A percentile compares a stretch with the other conserved stretches of the same genome.
Conservation (phyloP, 768 basidiomycete genomes). For the Rhodotorula diobovata region DNA sequence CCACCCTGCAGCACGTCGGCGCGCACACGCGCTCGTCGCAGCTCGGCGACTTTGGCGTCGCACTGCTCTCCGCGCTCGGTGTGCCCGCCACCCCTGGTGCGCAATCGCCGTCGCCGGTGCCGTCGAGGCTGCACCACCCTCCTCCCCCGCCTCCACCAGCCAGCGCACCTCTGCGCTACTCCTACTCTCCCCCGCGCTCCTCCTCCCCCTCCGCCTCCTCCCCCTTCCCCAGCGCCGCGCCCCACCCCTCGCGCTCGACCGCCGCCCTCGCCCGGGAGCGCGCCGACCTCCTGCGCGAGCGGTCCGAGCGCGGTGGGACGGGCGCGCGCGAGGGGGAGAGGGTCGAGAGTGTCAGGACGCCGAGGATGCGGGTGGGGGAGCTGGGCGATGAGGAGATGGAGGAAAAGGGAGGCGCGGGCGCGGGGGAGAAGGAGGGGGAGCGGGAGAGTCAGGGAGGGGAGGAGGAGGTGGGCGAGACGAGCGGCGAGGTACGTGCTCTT, state of each 20-base stretch:
- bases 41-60: neutral
- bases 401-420: neutral
- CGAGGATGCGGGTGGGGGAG: neutral
- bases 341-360: neutral
- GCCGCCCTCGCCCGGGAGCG: constrained; percentile 17
- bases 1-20: neutral
- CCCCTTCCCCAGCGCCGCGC: neutral
- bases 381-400: neutral
- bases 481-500: constrained; percentile 3
- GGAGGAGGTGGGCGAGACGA: neutral
- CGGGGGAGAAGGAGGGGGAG: neutral
- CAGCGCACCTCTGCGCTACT: neutral
- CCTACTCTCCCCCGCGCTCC: neutral
- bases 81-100: neutral
- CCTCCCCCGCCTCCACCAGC: too few species aligned
- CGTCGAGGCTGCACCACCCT: neutral
- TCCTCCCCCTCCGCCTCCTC: neutral
- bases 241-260: too few species aligned
- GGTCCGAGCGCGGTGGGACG: constrained; percentile 16
- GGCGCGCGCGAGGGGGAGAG: neutral
- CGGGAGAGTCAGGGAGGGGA: too few species aligned
- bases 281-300: constrained; percentile 14
- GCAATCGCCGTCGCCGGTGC: neutral
- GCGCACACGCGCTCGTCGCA: neutral
- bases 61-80: neutral